phyloP scores from a whole-genome alignment of 495 filamentous ascomycete species.

The Trichoderma gamsii region DNA sequence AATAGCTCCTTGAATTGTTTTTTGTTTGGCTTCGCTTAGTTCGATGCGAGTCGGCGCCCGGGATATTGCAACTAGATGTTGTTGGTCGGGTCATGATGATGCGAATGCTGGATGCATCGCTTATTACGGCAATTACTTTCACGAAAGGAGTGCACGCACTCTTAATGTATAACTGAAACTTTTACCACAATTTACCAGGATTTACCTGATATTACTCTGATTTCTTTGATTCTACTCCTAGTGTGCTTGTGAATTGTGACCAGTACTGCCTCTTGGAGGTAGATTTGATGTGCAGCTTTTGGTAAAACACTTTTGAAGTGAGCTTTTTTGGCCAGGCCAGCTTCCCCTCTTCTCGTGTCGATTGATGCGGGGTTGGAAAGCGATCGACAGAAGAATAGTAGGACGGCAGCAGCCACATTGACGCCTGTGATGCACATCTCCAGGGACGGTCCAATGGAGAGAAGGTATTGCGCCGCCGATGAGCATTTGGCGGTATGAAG shows the following conservation, averaged over 20 bases:
- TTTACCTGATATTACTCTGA: not conserved
- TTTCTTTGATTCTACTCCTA: not conserved
- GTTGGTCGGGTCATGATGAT: constrained; percentile 18
- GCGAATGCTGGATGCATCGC: constrained; percentile 12
- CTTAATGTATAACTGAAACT: constrained; percentile 12
- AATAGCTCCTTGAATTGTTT: constrained; percentile 18
- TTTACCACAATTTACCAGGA: not conserved
- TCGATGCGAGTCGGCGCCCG: constrained; percentile 14
- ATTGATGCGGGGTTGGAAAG: not conserved
- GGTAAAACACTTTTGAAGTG: not conserved
- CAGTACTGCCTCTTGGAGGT: not conserved
- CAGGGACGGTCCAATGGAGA: constrained; percentile 1
- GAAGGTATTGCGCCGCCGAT: not conserved
- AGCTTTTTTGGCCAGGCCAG: not conserved
- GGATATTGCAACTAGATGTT: constrained; percentile 22
- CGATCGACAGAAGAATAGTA: not conserved
- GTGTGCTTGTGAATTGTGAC: not conserved
- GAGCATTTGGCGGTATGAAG: not conserved
- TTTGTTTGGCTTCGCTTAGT: constrained; percentile 13
- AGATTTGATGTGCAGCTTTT: not conserved
- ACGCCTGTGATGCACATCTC: not conserved
- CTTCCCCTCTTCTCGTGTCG: not conserved
- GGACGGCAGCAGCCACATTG: constrained; percentile 9
- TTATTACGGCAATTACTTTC: not conserved
- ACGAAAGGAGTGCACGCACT: constrained; percentile 2